Conservation (phyloP, 2,329 filamentous ascomycete genomes). For the Aspergillus floridensis region DNA sequence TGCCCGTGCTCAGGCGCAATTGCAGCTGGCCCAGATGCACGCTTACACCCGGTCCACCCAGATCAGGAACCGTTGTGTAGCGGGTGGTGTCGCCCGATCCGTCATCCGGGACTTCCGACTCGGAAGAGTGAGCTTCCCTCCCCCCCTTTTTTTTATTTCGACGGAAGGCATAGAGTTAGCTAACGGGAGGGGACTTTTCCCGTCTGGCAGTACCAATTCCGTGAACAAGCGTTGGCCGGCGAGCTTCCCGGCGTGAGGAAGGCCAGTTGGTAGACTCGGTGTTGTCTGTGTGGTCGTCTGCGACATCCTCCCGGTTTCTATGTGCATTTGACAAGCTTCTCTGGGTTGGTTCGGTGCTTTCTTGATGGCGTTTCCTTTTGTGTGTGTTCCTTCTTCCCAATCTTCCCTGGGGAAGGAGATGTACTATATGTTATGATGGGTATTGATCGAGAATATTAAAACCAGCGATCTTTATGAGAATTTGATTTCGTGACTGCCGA, state of each 20-base stretch:
- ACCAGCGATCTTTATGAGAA: not conserved
- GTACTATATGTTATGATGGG: not conserved
- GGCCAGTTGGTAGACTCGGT: conserved; percentile 75
- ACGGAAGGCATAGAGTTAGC: not conserved
- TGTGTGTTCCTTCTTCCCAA: not conserved
- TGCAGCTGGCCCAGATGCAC: conserved; percentile 93
- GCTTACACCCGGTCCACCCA: conserved; percentile 90
- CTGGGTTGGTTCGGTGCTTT: not conserved
- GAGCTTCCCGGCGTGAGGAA: conserved; percentile 90
- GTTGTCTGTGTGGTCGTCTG: conserved; percentile 3
- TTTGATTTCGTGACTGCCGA: not conserved
- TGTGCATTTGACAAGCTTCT: not conserved
- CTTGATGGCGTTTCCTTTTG: not conserved
- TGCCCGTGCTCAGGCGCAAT: conserved; percentile 84
- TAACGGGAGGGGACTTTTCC: conserved; percentile 20
- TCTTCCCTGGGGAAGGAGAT: not conserved
- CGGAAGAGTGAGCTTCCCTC: conserved; percentile 67
- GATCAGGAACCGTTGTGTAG: conserved; percentile 88
- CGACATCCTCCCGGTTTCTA: not conserved
- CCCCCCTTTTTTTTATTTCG: not conserved
- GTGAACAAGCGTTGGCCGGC: conserved; percentile 81
- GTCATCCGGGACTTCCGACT: conserved; percentile 92
- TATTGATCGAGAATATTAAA: not conserved
- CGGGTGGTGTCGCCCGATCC: conserved; percentile 86
- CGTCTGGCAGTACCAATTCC: conserved; percentile 77